phyloP scores from a whole-genome alignment of 257 asterid genomes.

The Phtheirospermum japonicum region DNA sequence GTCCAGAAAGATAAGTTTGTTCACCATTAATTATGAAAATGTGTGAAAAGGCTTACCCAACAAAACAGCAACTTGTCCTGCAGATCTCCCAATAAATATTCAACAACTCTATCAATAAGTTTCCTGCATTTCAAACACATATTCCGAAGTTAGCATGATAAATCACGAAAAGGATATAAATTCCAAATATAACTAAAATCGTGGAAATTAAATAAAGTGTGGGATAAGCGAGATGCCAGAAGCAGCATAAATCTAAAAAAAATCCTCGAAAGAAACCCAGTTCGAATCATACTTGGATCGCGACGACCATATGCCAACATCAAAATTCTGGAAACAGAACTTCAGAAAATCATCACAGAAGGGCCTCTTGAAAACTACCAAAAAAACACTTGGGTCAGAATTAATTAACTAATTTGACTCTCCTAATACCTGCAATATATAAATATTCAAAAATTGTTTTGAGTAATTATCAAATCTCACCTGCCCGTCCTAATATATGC shows the following conservation, averaged over 20 bases:
- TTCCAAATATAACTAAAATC: slow-evolving; percentile 11
- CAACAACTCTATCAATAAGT: slow-evolving; percentile 50
- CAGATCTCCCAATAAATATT: slow-evolving; percentile 56
- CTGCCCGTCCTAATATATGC: slow-evolving; percentile 61
- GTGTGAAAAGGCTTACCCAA: slow-evolving; percentile 63
- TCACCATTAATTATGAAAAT: slow-evolving; percentile 11
- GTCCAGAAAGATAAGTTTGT: neutral
- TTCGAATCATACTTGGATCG: slow-evolving; percentile 66
- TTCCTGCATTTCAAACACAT: slow-evolving; percentile 45
- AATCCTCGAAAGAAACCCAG: slow-evolving; percentile 45
- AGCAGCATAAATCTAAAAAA: too few species aligned
- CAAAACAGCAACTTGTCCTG: slow-evolving; percentile 41
- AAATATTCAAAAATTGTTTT: neutral
- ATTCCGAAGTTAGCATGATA: slow-evolving; percentile 32
- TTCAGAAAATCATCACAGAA: slow-evolving; percentile 70
- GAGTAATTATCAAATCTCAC: slow-evolving; percentile 40
- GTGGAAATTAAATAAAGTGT: too few species aligned
- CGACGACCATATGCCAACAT: slow-evolving; percentile 95
- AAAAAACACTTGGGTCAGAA: slow-evolving; percentile 24
- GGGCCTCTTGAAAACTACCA: slow-evolving; percentile 83
- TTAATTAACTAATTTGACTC: slow-evolving; percentile 7
- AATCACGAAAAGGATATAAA: slow-evolving; percentile 26
- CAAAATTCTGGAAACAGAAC: slow-evolving; percentile 82
- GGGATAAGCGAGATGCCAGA: neutral
- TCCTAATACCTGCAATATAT: neutral